phyloP scores from a whole-genome alignment of 768 basidiomycete species.

The Leccinum uliginosum region DNA sequence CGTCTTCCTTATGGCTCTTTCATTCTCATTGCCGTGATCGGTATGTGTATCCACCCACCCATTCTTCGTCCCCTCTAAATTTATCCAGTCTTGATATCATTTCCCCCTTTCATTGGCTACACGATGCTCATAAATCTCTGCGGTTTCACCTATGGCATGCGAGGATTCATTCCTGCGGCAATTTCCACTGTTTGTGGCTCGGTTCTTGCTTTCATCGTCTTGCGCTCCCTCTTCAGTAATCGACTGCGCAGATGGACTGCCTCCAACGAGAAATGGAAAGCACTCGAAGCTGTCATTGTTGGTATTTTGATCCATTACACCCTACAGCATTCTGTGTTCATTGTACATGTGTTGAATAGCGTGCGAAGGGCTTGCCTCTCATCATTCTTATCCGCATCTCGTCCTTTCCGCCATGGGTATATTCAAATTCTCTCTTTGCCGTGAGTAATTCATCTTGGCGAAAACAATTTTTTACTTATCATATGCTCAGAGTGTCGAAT shows the following conservation, averaged over 20 bases:
- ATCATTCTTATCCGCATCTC: conserved; percentile 79
- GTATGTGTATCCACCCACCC: conserved; percentile 52
- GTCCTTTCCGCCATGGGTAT: conserved; percentile 85
- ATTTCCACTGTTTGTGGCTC: conserved; percentile 62
- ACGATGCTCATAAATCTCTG: conserved; percentile 48
- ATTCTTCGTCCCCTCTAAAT: conserved; percentile 42
- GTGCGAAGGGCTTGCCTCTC: conserved; percentile 71
- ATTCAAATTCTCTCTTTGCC: conserved; percentile 76
- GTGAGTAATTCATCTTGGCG: conserved; percentile 37
- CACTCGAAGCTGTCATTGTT: conserved; percentile 71
- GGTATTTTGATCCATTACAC: conserved; percentile 20
- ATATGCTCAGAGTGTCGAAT: conserved; percentile 55
- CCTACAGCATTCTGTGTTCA: background rate
- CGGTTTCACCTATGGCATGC: conserved; percentile 82
- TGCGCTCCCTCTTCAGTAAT: conserved; percentile 55
- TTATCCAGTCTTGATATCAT: conserved; percentile 25
- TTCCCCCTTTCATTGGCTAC: conserved; percentile 32
- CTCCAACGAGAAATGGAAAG: conserved; percentile 70
- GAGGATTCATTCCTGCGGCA: conserved; percentile 65
- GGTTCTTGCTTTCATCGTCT: conserved; percentile 51
- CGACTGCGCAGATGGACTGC: conserved; percentile 57
- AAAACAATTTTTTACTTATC: conserved; percentile 6
- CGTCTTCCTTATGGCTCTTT: conserved; percentile 60
- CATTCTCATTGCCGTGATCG: conserved; percentile 44
- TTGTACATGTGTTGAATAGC: conserved; percentile 34